These are phyloP conservation scores for Magnolia changhungtana DNA, from an alignment of 164 flowering plant genomes.

Conservation along the genomic window DNA sequence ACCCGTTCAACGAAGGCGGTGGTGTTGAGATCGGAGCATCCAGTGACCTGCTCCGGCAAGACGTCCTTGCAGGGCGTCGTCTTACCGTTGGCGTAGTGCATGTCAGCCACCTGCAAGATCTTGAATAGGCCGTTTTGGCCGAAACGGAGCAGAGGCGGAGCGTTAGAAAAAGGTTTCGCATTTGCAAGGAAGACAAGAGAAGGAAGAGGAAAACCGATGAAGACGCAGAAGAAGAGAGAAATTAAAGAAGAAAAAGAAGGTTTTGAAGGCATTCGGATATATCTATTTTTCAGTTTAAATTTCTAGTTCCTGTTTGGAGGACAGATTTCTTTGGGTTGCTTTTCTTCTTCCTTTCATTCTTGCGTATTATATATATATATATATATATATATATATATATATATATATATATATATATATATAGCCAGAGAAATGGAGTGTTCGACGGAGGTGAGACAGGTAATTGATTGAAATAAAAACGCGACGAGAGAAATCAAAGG, in stretches of 20 bases:
- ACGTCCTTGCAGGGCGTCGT: constrained; percentile 62
- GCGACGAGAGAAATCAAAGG: no score
- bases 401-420: no score
- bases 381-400: no score
- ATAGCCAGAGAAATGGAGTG: no score
- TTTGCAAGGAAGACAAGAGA: not conserved
- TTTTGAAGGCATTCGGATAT: not conserved
- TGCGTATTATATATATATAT: no score
- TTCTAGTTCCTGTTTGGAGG: no score
- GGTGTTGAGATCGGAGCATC: constrained; percentile 94
- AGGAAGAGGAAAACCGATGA: not conserved
- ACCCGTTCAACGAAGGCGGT: constrained; percentile 65
- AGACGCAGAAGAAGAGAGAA: not conserved
- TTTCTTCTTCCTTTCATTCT: no score
- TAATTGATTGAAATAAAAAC: no score
- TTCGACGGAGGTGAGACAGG: no score
- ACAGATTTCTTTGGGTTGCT: no score
- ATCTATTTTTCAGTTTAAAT: no score
- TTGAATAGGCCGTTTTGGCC: constrained; percentile 55
- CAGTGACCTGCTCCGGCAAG: constrained; percentile 40
- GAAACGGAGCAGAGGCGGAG: constrained; percentile 15
- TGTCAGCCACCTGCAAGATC: constrained; percentile 91
- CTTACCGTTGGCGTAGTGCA: constrained; percentile 81
- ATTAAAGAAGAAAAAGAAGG: not conserved
- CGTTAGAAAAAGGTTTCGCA: not conserved